phyloP scores from a whole-genome alignment of 2,329 filamentous ascomycete genomes.

The Akanthomyces uredinophilus region DNA sequence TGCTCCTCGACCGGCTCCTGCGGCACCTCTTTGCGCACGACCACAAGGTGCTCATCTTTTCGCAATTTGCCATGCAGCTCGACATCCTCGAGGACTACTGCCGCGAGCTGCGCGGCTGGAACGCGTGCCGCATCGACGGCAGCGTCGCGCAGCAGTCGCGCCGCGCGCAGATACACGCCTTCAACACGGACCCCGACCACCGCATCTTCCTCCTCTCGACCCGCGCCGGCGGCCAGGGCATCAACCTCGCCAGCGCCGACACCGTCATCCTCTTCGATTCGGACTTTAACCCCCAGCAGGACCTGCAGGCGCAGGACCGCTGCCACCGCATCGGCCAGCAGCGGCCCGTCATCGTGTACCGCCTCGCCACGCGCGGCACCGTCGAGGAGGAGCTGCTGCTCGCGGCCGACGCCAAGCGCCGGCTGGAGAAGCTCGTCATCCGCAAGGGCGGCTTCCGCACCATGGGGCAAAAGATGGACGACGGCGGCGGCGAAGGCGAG shows the following conservation, averaged over 20 bases:
- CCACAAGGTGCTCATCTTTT: constrained; percentile 94
- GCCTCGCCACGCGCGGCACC: constrained; percentile 86
- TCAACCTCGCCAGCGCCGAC: constrained; percentile 87
- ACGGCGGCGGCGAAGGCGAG: constrained; percentile 32
- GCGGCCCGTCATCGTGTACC: constrained; percentile 85
- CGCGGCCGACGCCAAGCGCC: constrained; percentile 84
- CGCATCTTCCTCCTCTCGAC: constrained; percentile 86
- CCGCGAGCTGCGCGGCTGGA: constrained; percentile 67
- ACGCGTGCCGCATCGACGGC: constrained; percentile 85
- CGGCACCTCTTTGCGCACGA: constrained; percentile 65
- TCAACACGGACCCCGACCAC: constrained; percentile 60
- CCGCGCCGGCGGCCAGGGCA: constrained; percentile 87
- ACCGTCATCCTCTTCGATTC: constrained; percentile 87
- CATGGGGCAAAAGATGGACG: constrained; percentile 56
- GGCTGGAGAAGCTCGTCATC: constrained; percentile 91
- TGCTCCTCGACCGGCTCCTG: constrained; percentile 82
- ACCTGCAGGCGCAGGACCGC: constrained; percentile 92
- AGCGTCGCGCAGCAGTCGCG: constrained; percentile 71
- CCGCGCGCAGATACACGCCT: constrained; percentile 64
- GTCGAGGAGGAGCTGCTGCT: constrained; percentile 84
- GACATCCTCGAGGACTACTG: constrained; percentile 90
- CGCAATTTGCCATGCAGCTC: constrained; percentile 90
- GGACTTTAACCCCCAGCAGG: constrained; percentile 95
- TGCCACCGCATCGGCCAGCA: constrained; percentile 94
- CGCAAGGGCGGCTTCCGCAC: constrained; percentile 81